Evolutionary conservation across 202 grass and related monocot species (phyloP).

Genomic region (Saccharum hybrid): DNA sequence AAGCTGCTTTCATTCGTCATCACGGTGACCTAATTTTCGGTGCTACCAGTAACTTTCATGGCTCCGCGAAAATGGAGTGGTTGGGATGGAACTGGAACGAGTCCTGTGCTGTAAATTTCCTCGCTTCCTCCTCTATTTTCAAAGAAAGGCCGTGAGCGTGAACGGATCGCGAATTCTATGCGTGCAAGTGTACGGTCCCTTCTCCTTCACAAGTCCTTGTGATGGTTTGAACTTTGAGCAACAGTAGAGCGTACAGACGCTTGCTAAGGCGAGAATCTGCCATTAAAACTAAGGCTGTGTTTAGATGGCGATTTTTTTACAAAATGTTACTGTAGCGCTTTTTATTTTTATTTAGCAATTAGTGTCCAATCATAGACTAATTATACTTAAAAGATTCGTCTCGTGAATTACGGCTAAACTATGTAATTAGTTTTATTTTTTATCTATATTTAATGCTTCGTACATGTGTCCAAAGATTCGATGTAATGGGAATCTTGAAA

Average conservation of each 20-base stretch:
- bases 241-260: constrained; percentile 2
- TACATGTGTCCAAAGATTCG: too few relatives aligned
- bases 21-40: background rate
- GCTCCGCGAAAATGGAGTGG: background rate
- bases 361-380: too few relatives aligned
- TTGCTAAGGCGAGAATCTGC: constrained; percentile 39
- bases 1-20: background rate
- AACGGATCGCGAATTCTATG: background rate
- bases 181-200: constrained; percentile 15
- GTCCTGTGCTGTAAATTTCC: too few relatives aligned
- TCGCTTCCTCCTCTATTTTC: background rate
- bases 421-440: too few relatives aligned
- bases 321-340: too few relatives aligned
- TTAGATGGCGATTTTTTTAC: too few relatives aligned
- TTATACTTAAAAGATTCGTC: too few relatives aligned
- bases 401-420: too few relatives aligned
- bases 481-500: too few relatives aligned
- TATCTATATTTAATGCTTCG: too few relatives aligned
- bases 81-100: background rate
- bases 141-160: background rate
- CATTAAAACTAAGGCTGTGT: constrained; percentile 30
- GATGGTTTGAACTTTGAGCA: constrained; percentile 35
- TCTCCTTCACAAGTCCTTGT: background rate
- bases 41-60: background rate
- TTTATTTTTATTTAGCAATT: too few relatives aligned